Evolutionary conservation across 495 filamentous ascomycete genomes (phyloP), one percentile per base, ranked within the genome.

Genomic region (Trichoderma gamsii): DNA sequence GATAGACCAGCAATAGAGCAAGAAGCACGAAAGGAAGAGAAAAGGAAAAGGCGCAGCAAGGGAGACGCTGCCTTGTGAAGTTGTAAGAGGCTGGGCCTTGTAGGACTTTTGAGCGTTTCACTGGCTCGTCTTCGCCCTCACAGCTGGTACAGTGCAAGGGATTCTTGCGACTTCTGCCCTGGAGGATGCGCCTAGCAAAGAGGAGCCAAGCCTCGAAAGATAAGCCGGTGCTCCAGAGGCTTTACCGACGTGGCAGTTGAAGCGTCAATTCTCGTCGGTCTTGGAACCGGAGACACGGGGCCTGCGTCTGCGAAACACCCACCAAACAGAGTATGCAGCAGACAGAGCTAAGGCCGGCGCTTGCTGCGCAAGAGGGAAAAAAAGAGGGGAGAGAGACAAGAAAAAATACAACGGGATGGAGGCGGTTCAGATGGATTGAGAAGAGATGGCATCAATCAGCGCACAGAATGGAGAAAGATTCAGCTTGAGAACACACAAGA

Each of bases 1-100:
- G 9, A 61, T 23, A 61, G 56, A 23, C 11, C 23, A 9, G 27
- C 11, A 13, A 61, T 29, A 9, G 43, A 68, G n/a, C 23, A 16
- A 68, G 32, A 23, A 44, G 41, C 41, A 32, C 21, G 18, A 4
- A 27, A 27, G 38, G 35, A 67, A 38, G 15, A 44, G 67, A 4
- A 46, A 27, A 21, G 64, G 67, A 27, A 51, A 27, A 41, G 66
- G n/a, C 27, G 29, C 44, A 29, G 66, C 32, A 63, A 63, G 52
- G 66, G 66, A 32, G 41, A 67, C 29, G 46, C 66, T 67, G 56
- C 25, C 25, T 52, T 61, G 56, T 25, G 56, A 13, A 29, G 27
- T 27, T 16, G 23, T 27, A 25, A 25, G 51, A 23, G 56, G 16
- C 29, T 61, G 56, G 56, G 56, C 25, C 1, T 61, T 23, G 23